Evolutionary conservation across 371 early-diverging fungal species (phyloP).

Genomic region (Parasitella parasitica): DNA sequence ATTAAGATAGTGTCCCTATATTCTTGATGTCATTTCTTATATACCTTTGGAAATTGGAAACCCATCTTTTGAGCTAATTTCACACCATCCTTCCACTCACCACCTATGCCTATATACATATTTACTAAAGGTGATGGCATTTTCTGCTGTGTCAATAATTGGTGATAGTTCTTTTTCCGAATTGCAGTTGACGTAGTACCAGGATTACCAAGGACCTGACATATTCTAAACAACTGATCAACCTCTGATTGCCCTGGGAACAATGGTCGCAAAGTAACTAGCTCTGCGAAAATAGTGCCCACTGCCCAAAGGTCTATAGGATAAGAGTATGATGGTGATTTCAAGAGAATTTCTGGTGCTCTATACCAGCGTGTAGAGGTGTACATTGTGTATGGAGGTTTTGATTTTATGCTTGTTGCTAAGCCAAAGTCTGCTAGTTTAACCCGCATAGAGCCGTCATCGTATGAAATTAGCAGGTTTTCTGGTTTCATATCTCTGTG

Average conservation of each 20-base stretch:
- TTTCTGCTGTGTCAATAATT: neutral
- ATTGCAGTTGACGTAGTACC: neutral
- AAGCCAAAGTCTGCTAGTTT: conserved; percentile 97
- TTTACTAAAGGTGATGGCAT: neutral
- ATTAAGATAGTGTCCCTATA: neutral
- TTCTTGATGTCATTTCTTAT: neutral
- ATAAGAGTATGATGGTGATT: conserved; percentile 80
- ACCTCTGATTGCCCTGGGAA: conserved; percentile 94
- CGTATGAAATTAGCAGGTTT: conserved; percentile 60
- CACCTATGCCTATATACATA: conserved; percentile 37
- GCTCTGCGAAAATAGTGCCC: conserved; percentile 91
- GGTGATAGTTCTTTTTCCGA: neutral
- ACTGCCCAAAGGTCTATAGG: conserved; percentile 99
- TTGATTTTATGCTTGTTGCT: conserved; percentile 81
- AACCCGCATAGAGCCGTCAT: conserved; percentile 37
- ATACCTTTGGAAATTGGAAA: conserved; percentile 55
- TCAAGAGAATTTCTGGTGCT: conserved; percentile 95
- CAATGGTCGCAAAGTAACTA: conserved; percentile 80
- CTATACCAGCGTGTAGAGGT: conserved; percentile 98
- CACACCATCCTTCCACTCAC: conserved; percentile 69
- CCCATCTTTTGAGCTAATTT: conserved; percentile 58
- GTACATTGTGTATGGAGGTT: conserved; percentile 87
- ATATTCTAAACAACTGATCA: conserved; percentile 82
- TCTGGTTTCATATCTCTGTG: conserved; percentile 96
- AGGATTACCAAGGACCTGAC: conserved; percentile 63